Evolutionary conservation across 352 stramenopile species (phyloP).

Genomic region (Pythium diclinum): DNA sequence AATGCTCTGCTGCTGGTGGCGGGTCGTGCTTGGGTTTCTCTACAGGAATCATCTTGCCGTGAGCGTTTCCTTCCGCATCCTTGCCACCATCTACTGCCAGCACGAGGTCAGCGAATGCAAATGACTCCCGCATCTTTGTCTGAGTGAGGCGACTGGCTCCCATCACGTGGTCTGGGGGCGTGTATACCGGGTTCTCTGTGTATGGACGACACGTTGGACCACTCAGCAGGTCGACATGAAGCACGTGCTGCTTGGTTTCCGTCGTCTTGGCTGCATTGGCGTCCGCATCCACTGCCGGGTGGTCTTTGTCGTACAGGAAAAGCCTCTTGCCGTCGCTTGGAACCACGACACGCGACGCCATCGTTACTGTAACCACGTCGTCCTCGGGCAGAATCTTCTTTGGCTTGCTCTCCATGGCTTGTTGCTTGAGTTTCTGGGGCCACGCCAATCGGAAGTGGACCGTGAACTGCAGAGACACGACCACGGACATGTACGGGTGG

Average conservation of each 20-base stretch:
- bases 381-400: constrained; percentile 57
- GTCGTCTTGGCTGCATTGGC: constrained; percentile 14
- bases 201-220: constrained; percentile 64
- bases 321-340: constrained; percentile 77
- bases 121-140: constrained; percentile 42
- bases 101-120: constrained; percentile 64
- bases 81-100: constrained; percentile 38
- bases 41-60: background rate
- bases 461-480: constrained; percentile 86
- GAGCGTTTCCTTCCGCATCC: constrained; percentile 11
- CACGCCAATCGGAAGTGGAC: constrained; percentile 77
- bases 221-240: constrained; percentile 71
- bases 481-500: constrained; percentile 72
- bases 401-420: constrained; percentile 50
- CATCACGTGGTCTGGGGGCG: constrained; percentile 38
- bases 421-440: constrained; percentile 61
- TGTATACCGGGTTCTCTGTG: constrained; percentile 75
- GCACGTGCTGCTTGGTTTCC: constrained; percentile 31
- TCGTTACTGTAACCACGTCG: constrained; percentile 73
- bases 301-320: constrained; percentile 65
- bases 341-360: constrained; percentile 59
- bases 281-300: constrained; percentile 23
- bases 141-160: constrained; percentile 9
- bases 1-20: constrained; percentile 40
- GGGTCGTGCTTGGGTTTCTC: constrained; percentile 13